Conservation (phyloP, 768 basidiomycete genomes). For the Myochromella boudieri region DNA sequence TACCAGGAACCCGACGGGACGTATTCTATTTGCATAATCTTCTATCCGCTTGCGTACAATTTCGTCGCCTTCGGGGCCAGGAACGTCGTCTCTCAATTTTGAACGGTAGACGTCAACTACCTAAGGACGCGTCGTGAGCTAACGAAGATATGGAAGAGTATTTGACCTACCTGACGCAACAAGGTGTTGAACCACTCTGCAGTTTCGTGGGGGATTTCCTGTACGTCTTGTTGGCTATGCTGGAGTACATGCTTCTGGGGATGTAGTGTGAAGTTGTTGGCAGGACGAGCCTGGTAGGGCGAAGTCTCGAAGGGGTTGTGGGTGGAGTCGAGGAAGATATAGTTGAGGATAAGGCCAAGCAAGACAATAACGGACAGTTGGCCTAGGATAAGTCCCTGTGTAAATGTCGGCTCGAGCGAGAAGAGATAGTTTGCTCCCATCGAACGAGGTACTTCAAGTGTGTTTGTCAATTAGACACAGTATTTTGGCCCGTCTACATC, state of each 20-base stretch:
- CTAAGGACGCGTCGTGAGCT: conserved; percentile 31
- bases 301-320: conserved; percentile 53
- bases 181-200: conserved; percentile 92
- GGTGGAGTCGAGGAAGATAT: conserved; percentile 89
- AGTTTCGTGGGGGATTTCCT: conserved; percentile 54
- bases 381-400: conserved; percentile 90
- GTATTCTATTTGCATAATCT: conserved; percentile 74
- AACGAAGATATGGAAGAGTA: background rate
- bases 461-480: too few relatives aligned
- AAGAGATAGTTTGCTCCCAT: conserved; percentile 64
- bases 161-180: conserved; percentile 63
- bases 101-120: conserved; percentile 72
- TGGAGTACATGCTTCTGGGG: conserved; percentile 29
- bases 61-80: conserved; percentile 80
- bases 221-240: conserved; percentile 19
- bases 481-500: too few relatives aligned
- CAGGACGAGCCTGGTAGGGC: conserved; percentile 59
- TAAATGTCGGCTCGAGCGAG: conserved; percentile 86
- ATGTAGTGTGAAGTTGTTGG: conserved; percentile 43
- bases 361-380: conserved; percentile 86
- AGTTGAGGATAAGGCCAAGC: conserved; percentile 81
- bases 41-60: conserved; percentile 79
- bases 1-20: conserved; percentile 70
- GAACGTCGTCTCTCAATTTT: conserved; percentile 68
- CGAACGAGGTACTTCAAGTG: background rate